phyloP scores from a whole-genome alignment of 345 rosid genomes.

The Corchorus capsularis region DNA sequence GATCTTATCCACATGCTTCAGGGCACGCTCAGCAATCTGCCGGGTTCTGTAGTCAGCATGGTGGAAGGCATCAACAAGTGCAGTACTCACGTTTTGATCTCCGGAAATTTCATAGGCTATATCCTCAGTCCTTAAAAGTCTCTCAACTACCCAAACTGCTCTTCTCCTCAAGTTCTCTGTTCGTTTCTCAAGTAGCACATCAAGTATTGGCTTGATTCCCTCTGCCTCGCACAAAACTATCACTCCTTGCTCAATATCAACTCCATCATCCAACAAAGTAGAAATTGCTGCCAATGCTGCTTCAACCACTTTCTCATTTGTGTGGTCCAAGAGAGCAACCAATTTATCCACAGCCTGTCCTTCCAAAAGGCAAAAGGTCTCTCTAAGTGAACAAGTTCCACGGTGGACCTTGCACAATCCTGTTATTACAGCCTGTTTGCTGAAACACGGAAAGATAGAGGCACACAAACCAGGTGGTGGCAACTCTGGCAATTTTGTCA shows the following conservation, averaged over 20 bases:
- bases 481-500: conserved; percentile 72
- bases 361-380: conserved; percentile 82
- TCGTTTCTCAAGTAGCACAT: conserved; percentile 66
- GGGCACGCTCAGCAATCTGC: conserved; percentile 89
- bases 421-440: conserved; percentile 58
- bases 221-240: conserved; percentile 60
- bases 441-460: conserved; percentile 68
- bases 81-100: conserved; percentile 78
- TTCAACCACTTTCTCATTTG: conserved; percentile 85
- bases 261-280: conserved; percentile 80
- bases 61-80: conserved; percentile 91
- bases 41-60: conserved; percentile 79
- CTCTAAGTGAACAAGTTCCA: conserved; percentile 77
- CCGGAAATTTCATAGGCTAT: conserved; percentile 75
- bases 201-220: conserved; percentile 67
- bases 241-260: conserved; percentile 74
- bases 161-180: conserved; percentile 72
- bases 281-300: conserved; percentile 88
- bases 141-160: conserved; percentile 90
- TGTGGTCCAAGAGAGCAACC: conserved; percentile 89
- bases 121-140: conserved; percentile 73
- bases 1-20: conserved; percentile 83
- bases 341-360: conserved; percentile 84
- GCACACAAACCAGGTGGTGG: conserved; percentile 63
- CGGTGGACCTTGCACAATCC: conserved; percentile 82